Evolutionary conservation across 495 filamentous ascomycete genomes (phyloP), one percentile per base, ranked within the genome.

Genomic region (Massariosphaeria phaeospora): DNA sequence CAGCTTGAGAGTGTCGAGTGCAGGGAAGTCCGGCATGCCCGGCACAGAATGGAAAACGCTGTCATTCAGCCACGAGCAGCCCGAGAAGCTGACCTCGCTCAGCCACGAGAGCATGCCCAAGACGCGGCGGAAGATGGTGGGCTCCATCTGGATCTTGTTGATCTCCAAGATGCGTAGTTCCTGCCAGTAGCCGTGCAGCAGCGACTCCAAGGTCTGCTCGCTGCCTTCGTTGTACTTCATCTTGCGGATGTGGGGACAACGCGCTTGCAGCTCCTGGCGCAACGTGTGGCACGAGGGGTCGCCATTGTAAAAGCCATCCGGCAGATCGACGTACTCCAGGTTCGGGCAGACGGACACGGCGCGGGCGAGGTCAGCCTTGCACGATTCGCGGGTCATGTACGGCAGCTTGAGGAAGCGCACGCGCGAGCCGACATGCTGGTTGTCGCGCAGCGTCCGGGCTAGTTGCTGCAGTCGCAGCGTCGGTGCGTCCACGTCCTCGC

Each of bases 321-420:
- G 91, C 12, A 98, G 75, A 70, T 98, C 93, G 55, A 96, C 84
- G 67, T 91, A 96, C 64, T 80, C 85, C 2, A 97, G 76, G 56
- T 89, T 85, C 17, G 88, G 86, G n/a, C 87, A 73, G 0, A 93
- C 85, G 29, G 87, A 88, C 31, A 96, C 84, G 18, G 85, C 88
- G 36, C 89, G 81, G 13, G 93, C 93, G 46, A 96, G 79, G 52
- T 88, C 85, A 30, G 86, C 75, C 67, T 89, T 90, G 72, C 79
- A 86, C 6, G 85, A 84, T 70, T 96, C 91, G 36, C 93, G 83
- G 39, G 89, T 84, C 93, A 96, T 96, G 68, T 96, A 97, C n/a
- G 93, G 88, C 62, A 86, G 84, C 72, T 95, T 91, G 48, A 98
- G 72, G 49, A 84, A 86, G 54, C 84, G 71, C 10, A 96, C 87